A percentile compares a stretch with the other conserved stretches of the same genome.
Conservation (phyloP, 2,329 filamentous ascomycete genomes). For the Ilyonectria sp. region DNA sequence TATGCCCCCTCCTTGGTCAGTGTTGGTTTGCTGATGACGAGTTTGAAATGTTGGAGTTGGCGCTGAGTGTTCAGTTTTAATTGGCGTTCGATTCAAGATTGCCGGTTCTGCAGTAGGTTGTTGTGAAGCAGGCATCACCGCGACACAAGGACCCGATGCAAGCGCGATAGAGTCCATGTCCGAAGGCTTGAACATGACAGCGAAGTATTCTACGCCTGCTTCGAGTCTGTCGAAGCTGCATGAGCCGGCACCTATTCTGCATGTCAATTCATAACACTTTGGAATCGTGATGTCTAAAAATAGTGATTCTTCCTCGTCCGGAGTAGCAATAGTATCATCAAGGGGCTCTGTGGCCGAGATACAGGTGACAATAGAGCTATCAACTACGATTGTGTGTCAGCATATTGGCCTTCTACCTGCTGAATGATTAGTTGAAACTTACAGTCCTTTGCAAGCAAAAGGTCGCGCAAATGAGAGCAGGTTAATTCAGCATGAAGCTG, state of each 20-base stretch:
- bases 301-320: too few species aligned
- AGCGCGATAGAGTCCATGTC: background rate
- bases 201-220: background rate
- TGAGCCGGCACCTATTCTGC: background rate
- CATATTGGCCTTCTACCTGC: too few species aligned
- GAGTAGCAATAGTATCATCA: too few species aligned
- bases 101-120: background rate
- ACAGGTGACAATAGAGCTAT: too few species aligned
- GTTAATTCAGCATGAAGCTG: background rate
- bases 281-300: background rate
- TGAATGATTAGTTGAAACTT: background rate
- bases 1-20: too few species aligned
- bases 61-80: too few species aligned
- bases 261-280: background rate
- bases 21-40: too few species aligned
- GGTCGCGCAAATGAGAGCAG: background rate
- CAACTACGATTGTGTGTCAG: too few species aligned
- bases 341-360: too few species aligned
- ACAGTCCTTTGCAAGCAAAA: background rate
- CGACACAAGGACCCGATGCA: background rate
- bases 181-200: constrained; percentile 3
- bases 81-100: too few species aligned
- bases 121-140: background rate
- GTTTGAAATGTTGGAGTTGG: too few species aligned
- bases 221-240: background rate